Conservation (phyloP, 108 stramenopile species). For the Cyclotella kingstonii region DNA sequence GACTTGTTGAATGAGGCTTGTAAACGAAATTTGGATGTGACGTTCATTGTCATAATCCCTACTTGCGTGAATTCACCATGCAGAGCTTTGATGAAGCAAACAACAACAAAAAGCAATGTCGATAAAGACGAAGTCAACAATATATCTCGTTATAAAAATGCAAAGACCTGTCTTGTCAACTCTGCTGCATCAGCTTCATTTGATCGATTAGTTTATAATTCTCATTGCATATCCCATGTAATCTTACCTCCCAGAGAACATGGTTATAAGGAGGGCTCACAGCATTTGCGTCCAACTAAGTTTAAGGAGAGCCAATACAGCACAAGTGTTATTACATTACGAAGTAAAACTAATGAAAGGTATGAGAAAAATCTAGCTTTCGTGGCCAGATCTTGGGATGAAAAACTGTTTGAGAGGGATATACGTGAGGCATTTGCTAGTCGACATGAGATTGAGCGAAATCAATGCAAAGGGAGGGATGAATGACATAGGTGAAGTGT, state of each 20-base stretch:
- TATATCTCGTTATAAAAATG: background rate
- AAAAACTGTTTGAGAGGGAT: constrained; percentile 39
- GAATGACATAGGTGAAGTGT: background rate
- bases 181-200: constrained; percentile 21
- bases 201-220: constrained; percentile 10
- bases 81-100: background rate
- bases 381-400: constrained; percentile 6
- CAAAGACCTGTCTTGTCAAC: constrained; percentile 6
- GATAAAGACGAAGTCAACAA: constrained; percentile 1
- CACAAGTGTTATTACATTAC: constrained; percentile 67
- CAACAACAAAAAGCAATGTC: constrained; percentile 7
- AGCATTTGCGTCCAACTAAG: constrained; percentile 70
- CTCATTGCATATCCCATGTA: constrained; percentile 41
- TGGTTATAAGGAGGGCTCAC: constrained; percentile 74
- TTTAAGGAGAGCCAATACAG: constrained; percentile 67
- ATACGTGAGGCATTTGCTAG: constrained; percentile 59
- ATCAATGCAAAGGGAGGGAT: constrained; percentile 24
- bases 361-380: background rate
- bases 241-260: constrained; percentile 56
- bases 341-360: constrained; percentile 24
- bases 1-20: constrained; percentile 38
- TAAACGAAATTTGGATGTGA: constrained; percentile 26
- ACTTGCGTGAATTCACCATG: constrained; percentile 14
- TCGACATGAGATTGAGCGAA: constrained; percentile 50
- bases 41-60: constrained; percentile 70